Conservation (phyloP, 192 early-diverging fungal genomes). For the Cetraspora pellucida region DNA sequence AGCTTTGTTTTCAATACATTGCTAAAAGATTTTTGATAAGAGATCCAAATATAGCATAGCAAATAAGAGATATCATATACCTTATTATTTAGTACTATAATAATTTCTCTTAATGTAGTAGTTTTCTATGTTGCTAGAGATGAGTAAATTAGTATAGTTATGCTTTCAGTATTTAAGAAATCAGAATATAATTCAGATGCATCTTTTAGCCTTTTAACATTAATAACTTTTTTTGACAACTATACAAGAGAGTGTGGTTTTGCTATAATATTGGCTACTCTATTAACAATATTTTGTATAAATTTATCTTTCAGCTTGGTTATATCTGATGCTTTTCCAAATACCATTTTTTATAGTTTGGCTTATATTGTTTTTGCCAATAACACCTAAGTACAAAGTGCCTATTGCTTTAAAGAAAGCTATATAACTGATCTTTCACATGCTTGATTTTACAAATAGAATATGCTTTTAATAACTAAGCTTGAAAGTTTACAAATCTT, state of each 20-base stretch:
- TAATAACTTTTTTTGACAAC: slow-evolving; percentile 7
- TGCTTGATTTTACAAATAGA: slow-evolving; percentile 1
- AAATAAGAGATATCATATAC: too few relatives aligned
- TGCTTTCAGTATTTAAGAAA: background rate
- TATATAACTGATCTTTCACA: slow-evolving; percentile 23
- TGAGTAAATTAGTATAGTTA: background rate
- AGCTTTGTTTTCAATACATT: slow-evolving; percentile 14
- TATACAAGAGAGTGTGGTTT: slow-evolving; percentile 4
- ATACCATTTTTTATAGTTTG: background rate
- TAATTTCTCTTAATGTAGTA: background rate
- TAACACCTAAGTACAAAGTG: slow-evolving; percentile 13
- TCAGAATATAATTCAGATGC: slow-evolving; percentile 12
- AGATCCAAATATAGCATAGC: too few relatives aligned
- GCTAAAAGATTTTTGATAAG: slow-evolving; percentile 9
- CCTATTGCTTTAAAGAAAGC: slow-evolving; percentile 3
- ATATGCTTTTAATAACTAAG: background rate
- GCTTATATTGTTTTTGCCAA: slow-evolving; percentile 28
- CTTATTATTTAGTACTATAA: background rate
- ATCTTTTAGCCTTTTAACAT: slow-evolving; percentile 13
- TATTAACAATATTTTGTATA: background rate
- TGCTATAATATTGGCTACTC: background rate
- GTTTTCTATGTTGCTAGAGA: background rate
- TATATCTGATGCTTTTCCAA: slow-evolving; percentile 6
- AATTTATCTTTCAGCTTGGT: too few relatives aligned
- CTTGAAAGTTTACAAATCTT: slow-evolving; percentile 18